Base-by-base conservation (phyloP, 2,329 filamentous ascomycete species). In the Mycosphaerella sp. region DNA sequence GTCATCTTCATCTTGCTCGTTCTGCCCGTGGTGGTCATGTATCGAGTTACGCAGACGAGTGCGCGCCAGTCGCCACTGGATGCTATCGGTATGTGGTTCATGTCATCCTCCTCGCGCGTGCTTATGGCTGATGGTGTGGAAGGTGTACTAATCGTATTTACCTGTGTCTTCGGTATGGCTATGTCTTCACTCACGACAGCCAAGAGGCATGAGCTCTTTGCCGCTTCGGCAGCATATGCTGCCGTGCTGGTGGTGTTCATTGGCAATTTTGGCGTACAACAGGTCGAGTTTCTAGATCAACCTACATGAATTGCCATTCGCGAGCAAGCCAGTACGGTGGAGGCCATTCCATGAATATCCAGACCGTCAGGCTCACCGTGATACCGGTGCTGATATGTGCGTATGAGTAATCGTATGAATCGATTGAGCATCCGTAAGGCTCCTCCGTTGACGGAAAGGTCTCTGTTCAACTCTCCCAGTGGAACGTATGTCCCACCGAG, bases 1-100 rank as follows among this genome's bases (percentile, higher is more conserved):
- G 60, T 73, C 14, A 72, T 74, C 41, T 72, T 73, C 59, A 61
- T 69, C 10, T 62, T 73, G 2, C 63, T 73, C 0, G 64, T 72
- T 1, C 57, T 72, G 7, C 71, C 71, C 14, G 39, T 41, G 8
- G 39, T 41, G 39, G 39, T 18, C 6, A 17, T 41, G 39, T 17
- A 41, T 41, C 14, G 21, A 18, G 7, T 41, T 8, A 17, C 16
- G 14, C 13, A 41, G 14, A 41, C 21, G 12, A 18, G 21, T 14
- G 13, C 13, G 39, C 9, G 9, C 21, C 21, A 21, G 39, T 13
- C 39, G 16, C 39, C 21, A 17, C 8, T 41, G 6, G 21, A 0
- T 16, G 36, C 25, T 14, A 48, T n/a, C 18, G 49, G 49, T 21
- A 21, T 21, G 21, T 21, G 21, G 21, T 21, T 21, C 21, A 6